A percentile compares a stretch with the other conserved stretches of the same genome.
Evolutionary conservation across 75 land plant species (phyloP).

Genomic region (Pinus tabuliformis): DNA sequence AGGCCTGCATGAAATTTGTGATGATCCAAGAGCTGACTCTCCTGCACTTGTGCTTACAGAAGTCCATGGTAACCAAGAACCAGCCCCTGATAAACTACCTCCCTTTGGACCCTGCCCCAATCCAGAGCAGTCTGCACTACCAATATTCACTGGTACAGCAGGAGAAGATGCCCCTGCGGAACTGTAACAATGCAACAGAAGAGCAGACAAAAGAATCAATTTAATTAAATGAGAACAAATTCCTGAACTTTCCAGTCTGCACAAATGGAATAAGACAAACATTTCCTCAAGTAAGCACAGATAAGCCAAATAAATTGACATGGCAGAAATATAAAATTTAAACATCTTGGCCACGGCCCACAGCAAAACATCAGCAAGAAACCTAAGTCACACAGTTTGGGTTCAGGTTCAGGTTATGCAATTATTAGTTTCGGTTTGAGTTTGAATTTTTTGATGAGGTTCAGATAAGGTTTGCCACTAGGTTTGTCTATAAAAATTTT

Average conservation of each 20-base stretch:
- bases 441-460: too few species aligned
- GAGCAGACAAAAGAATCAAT: background rate
- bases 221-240: background rate
- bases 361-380: too few species aligned
- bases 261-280: background rate
- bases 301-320: background rate
- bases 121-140: constrained; percentile 47
- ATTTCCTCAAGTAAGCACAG: background rate
- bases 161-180: constrained; percentile 90
- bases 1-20: constrained; percentile 75
- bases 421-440: too few species aligned
- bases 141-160: constrained; percentile 47
- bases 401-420: too few species aligned
- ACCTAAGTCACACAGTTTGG: too few species aligned
- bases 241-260: background rate
- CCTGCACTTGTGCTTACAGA: constrained; percentile 59
- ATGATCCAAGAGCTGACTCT: constrained; percentile 43
- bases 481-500: too few species aligned
- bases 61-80: constrained; percentile 41
- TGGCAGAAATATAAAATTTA: too few species aligned
- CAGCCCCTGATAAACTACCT: constrained; percentile 41
- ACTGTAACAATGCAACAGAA: constrained; percentile 34
- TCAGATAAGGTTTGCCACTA: too few species aligned
- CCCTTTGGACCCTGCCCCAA: constrained; percentile 58
- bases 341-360: too few species aligned